phyloP scores from a whole-genome alignment of 441 rosid genomes.

The Pelargonium myrrhifolium region DNA sequence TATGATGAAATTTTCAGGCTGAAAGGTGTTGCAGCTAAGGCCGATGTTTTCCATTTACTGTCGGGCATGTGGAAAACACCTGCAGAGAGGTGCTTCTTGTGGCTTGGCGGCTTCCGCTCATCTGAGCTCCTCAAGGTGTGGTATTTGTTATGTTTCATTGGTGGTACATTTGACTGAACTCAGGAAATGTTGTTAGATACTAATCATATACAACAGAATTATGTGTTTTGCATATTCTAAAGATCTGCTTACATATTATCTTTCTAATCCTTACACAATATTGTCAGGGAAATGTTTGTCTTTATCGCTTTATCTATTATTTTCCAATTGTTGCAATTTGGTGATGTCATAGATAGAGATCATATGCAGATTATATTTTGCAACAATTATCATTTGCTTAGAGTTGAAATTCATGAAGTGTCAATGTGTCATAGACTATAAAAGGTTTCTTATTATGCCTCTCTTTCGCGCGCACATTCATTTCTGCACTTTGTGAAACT shows the following conservation, averaged over 20 bases:
- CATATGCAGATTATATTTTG: background rate
- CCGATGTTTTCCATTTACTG: slow-evolving; percentile 88
- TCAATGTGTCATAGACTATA: background rate
- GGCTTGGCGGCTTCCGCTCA: slow-evolving; percentile 99
- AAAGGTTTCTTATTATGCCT: background rate
- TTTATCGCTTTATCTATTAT: background rate
- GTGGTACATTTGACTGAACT: too few relatives aligned
- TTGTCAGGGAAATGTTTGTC: too few relatives aligned
- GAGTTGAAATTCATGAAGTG: background rate
- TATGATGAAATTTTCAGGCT: slow-evolving; percentile 89
- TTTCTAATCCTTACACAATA: too few relatives aligned
- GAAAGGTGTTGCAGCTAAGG: slow-evolving; percentile 87
- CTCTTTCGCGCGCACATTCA: background rate
- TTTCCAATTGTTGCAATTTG: background rate
- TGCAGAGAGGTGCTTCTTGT: slow-evolving; percentile 95
- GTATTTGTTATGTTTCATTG: background rate
- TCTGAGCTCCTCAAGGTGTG: slow-evolving; percentile 91
- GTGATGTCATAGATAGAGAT: too few relatives aligned
- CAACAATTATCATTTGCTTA: background rate
- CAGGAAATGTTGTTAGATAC: background rate
- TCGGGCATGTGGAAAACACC: slow-evolving; percentile 99
- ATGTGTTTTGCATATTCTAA: background rate
- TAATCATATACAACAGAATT: background rate
- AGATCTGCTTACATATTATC: background rate
- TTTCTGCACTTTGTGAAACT: background rate